These are phyloP conservation scores for Hippophae gyantsensis DNA, from an alignment of 306 rosid species.

Conservation along the genomic window DNA sequence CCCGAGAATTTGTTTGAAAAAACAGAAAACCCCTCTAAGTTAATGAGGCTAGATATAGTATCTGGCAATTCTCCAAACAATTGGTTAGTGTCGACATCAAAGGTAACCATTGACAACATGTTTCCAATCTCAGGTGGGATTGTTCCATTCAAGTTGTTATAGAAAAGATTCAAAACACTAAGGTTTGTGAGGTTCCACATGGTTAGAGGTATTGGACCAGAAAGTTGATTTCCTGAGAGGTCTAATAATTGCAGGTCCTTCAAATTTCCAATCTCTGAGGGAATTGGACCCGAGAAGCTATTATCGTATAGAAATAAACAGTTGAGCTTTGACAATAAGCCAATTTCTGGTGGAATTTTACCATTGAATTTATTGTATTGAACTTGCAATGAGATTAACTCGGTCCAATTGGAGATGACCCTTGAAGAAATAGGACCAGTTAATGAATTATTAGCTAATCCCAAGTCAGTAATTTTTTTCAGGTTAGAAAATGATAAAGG, in stretches of 20 bases:
- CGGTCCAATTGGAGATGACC: not conserved
- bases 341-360: conserved; percentile 35
- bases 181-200: conserved; percentile 15
- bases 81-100: conserved; percentile 37
- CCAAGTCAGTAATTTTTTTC: not conserved
- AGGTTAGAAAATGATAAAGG: conserved; percentile 26
- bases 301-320: conserved; percentile 17
- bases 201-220: conserved; percentile 3
- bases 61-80: conserved; percentile 43
- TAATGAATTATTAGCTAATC: not conserved
- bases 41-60: conserved; percentile 17
- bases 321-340: conserved; percentile 25
- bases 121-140: conserved; percentile 42
- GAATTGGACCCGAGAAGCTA: conserved; percentile 13
- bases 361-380: not conserved
- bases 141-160: conserved; percentile 38
- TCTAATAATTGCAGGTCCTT: not conserved
- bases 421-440: not conserved
- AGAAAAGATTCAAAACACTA: conserved; percentile 20
- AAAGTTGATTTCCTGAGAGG: conserved; percentile 6
- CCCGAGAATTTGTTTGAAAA: conserved; percentile 47
- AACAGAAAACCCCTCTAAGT: conserved; percentile 25
- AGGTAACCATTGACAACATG: conserved; percentile 20
- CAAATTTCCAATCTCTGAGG: conserved; percentile 8
- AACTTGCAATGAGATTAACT: conserved; percentile 3